Percentiles rank a stretch among this genome's conserved stretches.
Evolutionary conservation across 305 asterid species (phyloP).

Genomic region (Withania somnifera): DNA sequence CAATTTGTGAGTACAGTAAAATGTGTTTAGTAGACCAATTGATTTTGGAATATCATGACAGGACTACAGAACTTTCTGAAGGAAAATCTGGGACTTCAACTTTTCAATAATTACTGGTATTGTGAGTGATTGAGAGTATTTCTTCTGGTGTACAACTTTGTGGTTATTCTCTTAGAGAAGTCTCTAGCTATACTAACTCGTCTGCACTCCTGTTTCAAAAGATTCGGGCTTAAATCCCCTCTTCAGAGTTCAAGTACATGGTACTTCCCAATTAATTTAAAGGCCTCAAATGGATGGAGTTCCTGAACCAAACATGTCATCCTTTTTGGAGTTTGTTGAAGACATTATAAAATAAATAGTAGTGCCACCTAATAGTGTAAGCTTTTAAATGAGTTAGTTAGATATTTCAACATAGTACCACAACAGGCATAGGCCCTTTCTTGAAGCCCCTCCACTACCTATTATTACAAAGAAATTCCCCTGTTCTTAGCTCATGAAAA

Average conservation of each 20-base stretch:
- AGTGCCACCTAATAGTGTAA: not conserved
- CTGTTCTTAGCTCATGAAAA: not conserved
- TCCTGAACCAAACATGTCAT: not conserved
- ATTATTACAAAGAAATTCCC: not conserved
- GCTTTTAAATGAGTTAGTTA: not conserved
- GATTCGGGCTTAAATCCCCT: not conserved
- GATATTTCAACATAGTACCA: not conserved
- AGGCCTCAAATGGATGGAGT: not conserved
- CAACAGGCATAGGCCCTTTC: not conserved
- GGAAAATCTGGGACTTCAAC: not conserved
- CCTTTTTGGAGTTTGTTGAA: not conserved
- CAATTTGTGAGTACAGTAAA: not conserved
- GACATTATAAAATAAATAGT: not conserved
- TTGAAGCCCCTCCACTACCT: not conserved
- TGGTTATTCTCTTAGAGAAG: not conserved
- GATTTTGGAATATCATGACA: not conserved
- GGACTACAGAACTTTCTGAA: not conserved
- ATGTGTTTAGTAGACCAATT: not conserved
- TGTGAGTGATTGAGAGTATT: not conserved
- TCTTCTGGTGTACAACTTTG: not conserved
- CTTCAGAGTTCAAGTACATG: not conserved
- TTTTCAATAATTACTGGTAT: not conserved
- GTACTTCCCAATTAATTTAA: not conserved
- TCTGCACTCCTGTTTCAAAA: not conserved
- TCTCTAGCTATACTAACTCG: too few species aligned